A percentile compares a stretch with the other conserved stretches of the same genome.
These are phyloP conservation scores for Bryoerythrophyllum caledonicum DNA, from an alignment of 225 moss, liverwort and hornwort species.

Conservation along the genomic window DNA sequence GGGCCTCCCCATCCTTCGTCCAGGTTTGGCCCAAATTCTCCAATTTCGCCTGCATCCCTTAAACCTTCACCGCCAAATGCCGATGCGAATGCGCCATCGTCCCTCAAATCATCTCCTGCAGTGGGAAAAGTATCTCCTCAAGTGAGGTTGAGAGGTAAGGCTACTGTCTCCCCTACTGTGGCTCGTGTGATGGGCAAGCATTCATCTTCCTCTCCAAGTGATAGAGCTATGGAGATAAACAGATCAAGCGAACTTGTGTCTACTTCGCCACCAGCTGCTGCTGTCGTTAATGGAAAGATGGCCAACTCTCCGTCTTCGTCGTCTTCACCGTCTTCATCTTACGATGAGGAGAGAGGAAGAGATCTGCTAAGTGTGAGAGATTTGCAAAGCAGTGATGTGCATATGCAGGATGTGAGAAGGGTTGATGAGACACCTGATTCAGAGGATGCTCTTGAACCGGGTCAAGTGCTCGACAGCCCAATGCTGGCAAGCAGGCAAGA, in stretches of 20 bases:
- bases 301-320: too few species aligned
- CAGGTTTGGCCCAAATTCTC: constrained; percentile 63
- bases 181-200: too few species aligned
- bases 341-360: constrained; percentile 29
- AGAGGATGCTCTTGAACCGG: constrained; percentile 84
- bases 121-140: too few species aligned
- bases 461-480: constrained; percentile 73
- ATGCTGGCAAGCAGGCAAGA: too few species aligned
- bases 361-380: constrained; percentile 7
- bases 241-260: constrained; percentile 34
- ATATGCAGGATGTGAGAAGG: constrained; percentile 58
- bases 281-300: too few species aligned
- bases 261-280: constrained; percentile 37
- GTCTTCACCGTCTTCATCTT: too few species aligned
- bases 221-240: too few species aligned
- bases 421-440: constrained; percentile 56
- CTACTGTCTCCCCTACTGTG: constrained; percentile 29
- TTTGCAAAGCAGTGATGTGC: constrained; percentile 49
- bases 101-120: too few species aligned
- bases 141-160: constrained; percentile 29
- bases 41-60: too few species aligned
- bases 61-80: too few species aligned
- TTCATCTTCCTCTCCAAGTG: too few species aligned
- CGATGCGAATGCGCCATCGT: too few species aligned
- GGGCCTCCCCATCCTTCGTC: constrained; percentile 52